Evolutionary conservation across 2,329 filamentous ascomycete genomes (phyloP), one percentile per base, ranked within the genome.

Genomic region (Hymenoscyphus salicellus): DNA sequence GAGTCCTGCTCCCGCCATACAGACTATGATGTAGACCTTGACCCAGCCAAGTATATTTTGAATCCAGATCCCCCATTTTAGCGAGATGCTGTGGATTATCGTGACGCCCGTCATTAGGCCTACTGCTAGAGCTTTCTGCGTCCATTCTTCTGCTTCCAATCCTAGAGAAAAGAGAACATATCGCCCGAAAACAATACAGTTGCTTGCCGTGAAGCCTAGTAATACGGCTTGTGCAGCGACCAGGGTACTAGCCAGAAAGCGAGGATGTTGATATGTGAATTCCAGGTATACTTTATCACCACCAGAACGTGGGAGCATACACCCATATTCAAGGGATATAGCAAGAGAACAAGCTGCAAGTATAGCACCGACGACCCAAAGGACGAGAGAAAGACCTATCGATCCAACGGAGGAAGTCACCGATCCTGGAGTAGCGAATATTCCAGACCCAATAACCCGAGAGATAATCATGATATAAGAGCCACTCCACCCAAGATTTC

Each of bases 1-100:
- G 0, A 87, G 70, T 0, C 85, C 86, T 0, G 85, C 85, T 1
- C 87, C 64, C 0, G 86, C 83, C 82, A 90, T 89, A 62, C 87
- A 85, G 0, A 81, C 64, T 1, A 89, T 79, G 5, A 89, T 75
- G 0, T 79, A 81, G 16, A 89, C 82, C 71, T 90, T 89, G 28
- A 88, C 73, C 82, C 84, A 89, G 2, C 87, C 87, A 0, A 90
- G 75, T 0, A 82, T 71, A 68, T 89, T 86, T 70, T 89, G 87
- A 8, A 89, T 78, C 52, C 76, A 77, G 55, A 89, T 83, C 0
- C 87, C 87, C 0, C 80, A 75, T n/a, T 77, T 79, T 1, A 86
- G 81, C 58, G 84, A 85, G 46, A 83, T 80, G 1, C 84, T 82
- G 72, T 90, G 88, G 0, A 88, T 77, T 5, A 86, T 72, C 0